These are phyloP conservation scores for Hypericum androsaemum DNA, from an alignment of 345 rosid species.

Conservation along the genomic window DNA sequence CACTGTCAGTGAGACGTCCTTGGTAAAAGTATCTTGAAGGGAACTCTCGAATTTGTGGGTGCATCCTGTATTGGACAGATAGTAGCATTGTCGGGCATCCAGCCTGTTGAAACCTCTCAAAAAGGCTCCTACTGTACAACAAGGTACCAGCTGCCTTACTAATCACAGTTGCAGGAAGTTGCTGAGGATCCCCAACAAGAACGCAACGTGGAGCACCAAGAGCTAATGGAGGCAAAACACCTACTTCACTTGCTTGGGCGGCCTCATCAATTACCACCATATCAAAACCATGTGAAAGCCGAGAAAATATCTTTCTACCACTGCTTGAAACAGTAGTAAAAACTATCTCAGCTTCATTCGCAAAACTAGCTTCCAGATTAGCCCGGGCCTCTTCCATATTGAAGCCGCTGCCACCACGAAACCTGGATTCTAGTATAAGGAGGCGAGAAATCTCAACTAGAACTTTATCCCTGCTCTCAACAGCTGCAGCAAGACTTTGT, in stretches of 20 bases:
- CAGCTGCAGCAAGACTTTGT: conserved; percentile 89
- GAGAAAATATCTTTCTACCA: conserved; percentile 92
- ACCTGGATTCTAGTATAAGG: conserved; percentile 68
- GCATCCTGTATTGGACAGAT: conserved; percentile 98
- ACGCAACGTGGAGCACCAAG: conserved; percentile 97
- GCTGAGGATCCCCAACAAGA: conserved; percentile 99
- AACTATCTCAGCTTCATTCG: conserved; percentile 99
- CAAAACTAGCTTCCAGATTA: conserved; percentile 95
- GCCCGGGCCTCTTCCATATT: conserved; percentile 97
- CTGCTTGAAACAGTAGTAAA: conserved; percentile 99
- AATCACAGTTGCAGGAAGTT: conserved; percentile 98
- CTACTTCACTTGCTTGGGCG: conserved; percentile 98
- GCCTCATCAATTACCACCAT: conserved; percentile 99
- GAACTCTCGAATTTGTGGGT: conserved; percentile 92
- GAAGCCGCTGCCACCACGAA: conserved; percentile 67
- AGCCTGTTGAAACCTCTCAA: conserved; percentile 96
- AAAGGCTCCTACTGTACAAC: conserved; percentile 88
- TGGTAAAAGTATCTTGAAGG: conserved; percentile 95
- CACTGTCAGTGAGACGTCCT: conserved; percentile 94
- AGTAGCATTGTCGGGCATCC: conserved; percentile 94
- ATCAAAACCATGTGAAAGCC: conserved; percentile 96
- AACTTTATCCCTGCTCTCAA: conserved; percentile 90
- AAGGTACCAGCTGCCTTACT: conserved; percentile 98
- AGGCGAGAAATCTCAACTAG: conserved; percentile 97
- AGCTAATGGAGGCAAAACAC: conserved; percentile 87